Evolutionary conservation across 225 moss, liverwort and hornwort species (phyloP).

Genomic region (Anthoceros angustus): DNA sequence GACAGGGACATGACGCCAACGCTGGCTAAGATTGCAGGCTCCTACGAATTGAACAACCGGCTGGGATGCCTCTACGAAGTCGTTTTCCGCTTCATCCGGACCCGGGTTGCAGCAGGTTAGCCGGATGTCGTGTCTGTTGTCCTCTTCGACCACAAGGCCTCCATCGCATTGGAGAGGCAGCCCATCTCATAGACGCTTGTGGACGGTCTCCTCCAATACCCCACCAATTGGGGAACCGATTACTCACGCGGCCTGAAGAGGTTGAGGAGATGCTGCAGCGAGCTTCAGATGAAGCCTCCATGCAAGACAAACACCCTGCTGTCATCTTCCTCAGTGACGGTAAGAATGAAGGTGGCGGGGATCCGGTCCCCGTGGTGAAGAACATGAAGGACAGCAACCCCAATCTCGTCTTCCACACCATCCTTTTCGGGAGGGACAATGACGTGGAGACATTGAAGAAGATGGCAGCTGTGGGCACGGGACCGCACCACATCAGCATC

Average conservation of each 20-base stretch:
- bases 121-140: constrained; percentile 19
- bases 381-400: constrained; percentile 15
- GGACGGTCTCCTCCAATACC: constrained; percentile 9
- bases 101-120: constrained; percentile 9
- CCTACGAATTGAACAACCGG: too few relatives aligned
- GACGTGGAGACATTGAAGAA: constrained; percentile 7
- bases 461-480: constrained; percentile 23
- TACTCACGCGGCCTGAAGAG: constrained; percentile 14
- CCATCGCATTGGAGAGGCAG: constrained; percentile 10
- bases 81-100: constrained; percentile 18
- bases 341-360: neutral
- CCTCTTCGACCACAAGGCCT: neutral
- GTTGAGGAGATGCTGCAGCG: constrained; percentile 6
- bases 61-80: constrained; percentile 28
- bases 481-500: constrained; percentile 20
- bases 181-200: constrained; percentile 17
- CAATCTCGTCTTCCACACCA: constrained; percentile 19
- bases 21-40: constrained; percentile 9
- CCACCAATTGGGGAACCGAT: neutral
- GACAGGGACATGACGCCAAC: constrained; percentile 6
- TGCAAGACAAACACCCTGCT: constrained; percentile 10
- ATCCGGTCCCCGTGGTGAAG: constrained; percentile 9
- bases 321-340: constrained; percentile 25
- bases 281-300: neutral
- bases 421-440: constrained; percentile 10